These are phyloP conservation scores for Verticillium klebahnii DNA, from an alignment of 2,329 filamentous ascomycete species.

Conservation along the genomic window DNA sequence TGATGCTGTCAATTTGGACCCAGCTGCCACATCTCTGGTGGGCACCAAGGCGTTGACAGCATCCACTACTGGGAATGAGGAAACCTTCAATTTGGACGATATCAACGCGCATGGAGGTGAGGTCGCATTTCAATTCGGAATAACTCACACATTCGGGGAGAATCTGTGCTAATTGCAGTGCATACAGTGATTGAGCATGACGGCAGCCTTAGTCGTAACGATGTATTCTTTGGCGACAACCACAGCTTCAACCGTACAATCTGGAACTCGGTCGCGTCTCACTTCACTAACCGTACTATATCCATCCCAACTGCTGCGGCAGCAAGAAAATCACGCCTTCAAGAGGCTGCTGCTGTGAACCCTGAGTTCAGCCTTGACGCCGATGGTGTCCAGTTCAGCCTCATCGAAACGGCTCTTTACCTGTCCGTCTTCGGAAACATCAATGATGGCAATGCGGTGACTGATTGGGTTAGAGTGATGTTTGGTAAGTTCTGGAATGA, in stretches of 20 bases:
- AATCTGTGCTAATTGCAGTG: neutral
- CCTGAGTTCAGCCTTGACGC: constrained; percentile 16
- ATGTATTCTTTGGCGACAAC: constrained; percentile 23
- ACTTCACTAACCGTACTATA: constrained; percentile 17
- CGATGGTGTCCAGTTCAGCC: constrained; percentile 12
- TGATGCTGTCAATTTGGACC: constrained; percentile 12
- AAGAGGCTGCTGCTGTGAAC: constrained; percentile 17
- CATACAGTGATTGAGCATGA: constrained; percentile 28
- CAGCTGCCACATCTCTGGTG: constrained; percentile 11
- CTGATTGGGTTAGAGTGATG: constrained; percentile 13
- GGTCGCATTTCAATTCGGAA: neutral
- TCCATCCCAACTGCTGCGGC: constrained; percentile 22
- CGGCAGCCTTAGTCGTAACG: constrained; percentile 23
- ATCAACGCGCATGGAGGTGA: constrained; percentile 18
- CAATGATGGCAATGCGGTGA: constrained; percentile 13
- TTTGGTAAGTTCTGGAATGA: constrained; percentile 8
- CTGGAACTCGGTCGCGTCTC: constrained; percentile 16
- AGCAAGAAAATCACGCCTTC: constrained; percentile 19
- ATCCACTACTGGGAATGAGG: constrained; percentile 21
- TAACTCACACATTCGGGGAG: too few species aligned
- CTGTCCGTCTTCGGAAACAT: constrained; percentile 16
- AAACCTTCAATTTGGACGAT: constrained; percentile 23
- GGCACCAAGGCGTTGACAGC: constrained; percentile 12
- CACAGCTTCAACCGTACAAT: constrained; percentile 21
- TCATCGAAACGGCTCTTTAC: constrained; percentile 16